A percentile compares a stretch with the other conserved stretches of the same genome.
Evolutionary conservation across 768 basidiomycete species (phyloP).

Genomic region (Arthromyces matolae): DNA sequence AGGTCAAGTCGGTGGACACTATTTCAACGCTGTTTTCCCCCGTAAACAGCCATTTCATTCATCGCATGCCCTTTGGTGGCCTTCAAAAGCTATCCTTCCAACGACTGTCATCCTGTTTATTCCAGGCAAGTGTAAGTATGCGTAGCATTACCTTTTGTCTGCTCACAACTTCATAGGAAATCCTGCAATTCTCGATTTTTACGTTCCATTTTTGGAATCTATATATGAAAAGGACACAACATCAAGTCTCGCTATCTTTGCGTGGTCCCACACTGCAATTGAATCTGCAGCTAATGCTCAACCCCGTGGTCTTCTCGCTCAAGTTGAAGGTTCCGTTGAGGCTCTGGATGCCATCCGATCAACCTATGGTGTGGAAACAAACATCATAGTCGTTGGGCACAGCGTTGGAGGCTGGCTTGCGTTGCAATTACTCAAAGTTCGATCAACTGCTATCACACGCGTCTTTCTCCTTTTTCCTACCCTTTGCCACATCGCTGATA

Average conservation of each 20-base stretch:
- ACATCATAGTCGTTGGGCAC: constrained; percentile 55
- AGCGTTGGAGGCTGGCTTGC: constrained; percentile 73
- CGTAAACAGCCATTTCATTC: constrained; percentile 36
- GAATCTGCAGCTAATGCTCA: constrained; percentile 14
- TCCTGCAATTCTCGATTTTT: constrained; percentile 64
- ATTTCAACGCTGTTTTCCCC: constrained; percentile 32
- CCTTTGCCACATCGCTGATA: constrained; percentile 55
- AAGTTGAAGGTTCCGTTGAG: constrained; percentile 53
- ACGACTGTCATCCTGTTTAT: constrained; percentile 43
- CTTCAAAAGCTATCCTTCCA: constrained; percentile 24
- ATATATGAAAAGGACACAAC: constrained; percentile 38
- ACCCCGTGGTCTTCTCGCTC: constrained; percentile 38
- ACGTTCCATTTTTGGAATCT: constrained; percentile 56
- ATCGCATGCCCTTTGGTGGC: constrained; percentile 56
- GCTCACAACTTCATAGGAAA: constrained; percentile 34
- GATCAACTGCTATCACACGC: constrained; percentile 33
- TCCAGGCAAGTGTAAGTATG: constrained; percentile 36
- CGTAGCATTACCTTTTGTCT: neutral
- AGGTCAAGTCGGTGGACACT: constrained; percentile 1
- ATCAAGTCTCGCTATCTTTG: constrained; percentile 47
- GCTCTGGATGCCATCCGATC: constrained; percentile 43
- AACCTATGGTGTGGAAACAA: constrained; percentile 29
- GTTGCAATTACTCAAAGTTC: constrained; percentile 52
- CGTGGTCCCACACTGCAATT: constrained; percentile 51
- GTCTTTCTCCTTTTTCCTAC: constrained; percentile 71